phyloP scores from a whole-genome alignment of 139 green algal genomes.

The Pleodorina starrii region DNA sequence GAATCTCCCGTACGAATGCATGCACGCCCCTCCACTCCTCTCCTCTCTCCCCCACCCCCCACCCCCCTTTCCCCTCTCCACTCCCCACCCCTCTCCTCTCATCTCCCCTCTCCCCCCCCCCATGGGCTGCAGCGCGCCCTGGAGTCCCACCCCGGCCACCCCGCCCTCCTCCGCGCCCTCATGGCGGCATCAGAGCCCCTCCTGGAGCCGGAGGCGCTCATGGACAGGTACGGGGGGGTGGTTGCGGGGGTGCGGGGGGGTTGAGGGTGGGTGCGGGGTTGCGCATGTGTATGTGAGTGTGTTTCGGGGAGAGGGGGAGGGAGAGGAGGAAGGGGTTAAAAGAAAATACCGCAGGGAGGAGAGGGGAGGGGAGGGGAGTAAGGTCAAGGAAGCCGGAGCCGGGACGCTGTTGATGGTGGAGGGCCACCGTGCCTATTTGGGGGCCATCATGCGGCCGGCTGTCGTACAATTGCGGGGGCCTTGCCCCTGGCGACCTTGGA shows the following conservation, averaged over 20 bases:
- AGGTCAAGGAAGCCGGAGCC: too few species aligned
- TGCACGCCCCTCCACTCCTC: neutral
- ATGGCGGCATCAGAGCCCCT: conserved; percentile 48
- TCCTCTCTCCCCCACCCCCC: neutral
- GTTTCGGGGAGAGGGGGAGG: too few species aligned
- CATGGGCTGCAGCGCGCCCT: conserved; percentile 55
- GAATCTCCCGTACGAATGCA: neutral
- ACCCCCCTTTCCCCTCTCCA: neutral
- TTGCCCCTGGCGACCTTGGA: too few species aligned
- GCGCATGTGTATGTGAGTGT: neutral
- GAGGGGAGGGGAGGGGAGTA: neutral
- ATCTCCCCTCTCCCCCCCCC: neutral
- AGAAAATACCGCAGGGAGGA: neutral
- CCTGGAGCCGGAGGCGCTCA: conserved; percentile 59
- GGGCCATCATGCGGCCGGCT: too few species aligned
- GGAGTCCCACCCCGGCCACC: conserved; percentile 73
- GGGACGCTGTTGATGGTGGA: too few species aligned
- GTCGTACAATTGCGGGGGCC: too few species aligned
- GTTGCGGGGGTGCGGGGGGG: neutral
- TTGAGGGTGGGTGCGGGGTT: neutral
- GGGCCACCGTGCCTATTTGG: too few species aligned
- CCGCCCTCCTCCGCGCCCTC: conserved; percentile 68
- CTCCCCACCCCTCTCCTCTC: neutral
- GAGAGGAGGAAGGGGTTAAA: neutral
- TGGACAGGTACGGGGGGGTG: conserved; percentile 57